These are phyloP conservation scores for Strobilomyces confusus DNA, from an alignment of 768 basidiomycete genomes.

Conservation along the genomic window DNA sequence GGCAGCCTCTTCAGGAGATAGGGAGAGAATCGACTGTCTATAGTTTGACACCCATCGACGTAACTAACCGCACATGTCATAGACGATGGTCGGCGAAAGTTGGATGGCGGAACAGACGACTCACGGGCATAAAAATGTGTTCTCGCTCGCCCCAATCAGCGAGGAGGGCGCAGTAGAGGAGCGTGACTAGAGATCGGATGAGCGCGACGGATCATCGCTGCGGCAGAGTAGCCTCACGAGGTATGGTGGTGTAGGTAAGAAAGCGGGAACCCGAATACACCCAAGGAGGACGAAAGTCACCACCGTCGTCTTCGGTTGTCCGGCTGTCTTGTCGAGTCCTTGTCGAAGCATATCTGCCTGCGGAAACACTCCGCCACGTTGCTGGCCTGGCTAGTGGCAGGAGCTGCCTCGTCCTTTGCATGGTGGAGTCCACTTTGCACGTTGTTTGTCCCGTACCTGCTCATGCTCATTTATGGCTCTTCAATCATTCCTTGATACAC, in stretches of 20 bases:
- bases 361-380: background rate
- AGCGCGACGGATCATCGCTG: background rate
- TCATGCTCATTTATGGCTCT: no score
- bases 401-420: conserved; percentile 7
- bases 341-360: conserved; percentile 15
- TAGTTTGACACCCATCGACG: conserved; percentile 54
- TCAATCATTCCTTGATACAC: no score
- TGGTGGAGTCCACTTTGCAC: background rate
- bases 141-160: conserved; percentile 69
- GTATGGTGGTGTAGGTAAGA: conserved; percentile 52
- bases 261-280: conserved; percentile 50
- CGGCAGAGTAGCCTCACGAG: conserved; percentile 36
- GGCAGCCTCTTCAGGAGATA: conserved; percentile 52
- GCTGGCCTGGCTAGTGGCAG: conserved; percentile 4
- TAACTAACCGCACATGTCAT: conserved; percentile 39
- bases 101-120: conserved; percentile 22
- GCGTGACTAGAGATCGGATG: conserved; percentile 38
- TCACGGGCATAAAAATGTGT: conserved; percentile 65
- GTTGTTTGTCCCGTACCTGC: no score
- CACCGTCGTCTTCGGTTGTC: conserved; percentile 15
- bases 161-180: conserved; percentile 55
- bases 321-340: conserved; percentile 6
- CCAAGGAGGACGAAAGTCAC: conserved; percentile 60
- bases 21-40: conserved; percentile 50
- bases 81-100: background rate